Conservation (phyloP, 805 yeast genomes). For the Lachancea dasiensis region DNA sequence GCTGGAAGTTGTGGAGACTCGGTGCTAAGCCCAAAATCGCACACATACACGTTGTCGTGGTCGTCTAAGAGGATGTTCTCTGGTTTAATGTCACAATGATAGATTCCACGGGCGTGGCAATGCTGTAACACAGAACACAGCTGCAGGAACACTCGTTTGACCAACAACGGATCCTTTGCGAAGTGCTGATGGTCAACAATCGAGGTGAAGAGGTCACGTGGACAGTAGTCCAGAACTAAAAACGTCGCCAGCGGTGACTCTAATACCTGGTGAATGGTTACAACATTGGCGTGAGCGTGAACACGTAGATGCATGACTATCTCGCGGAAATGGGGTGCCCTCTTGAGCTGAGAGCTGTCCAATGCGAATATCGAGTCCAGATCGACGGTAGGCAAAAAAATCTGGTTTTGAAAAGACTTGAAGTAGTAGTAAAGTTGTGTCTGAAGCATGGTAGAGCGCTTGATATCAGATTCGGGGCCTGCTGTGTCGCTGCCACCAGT, state of each 20-base stretch:
- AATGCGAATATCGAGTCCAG: constrained; percentile 26
- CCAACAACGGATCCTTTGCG: constrained; percentile 42
- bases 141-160: constrained; percentile 62
- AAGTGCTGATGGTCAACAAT: constrained; percentile 73
- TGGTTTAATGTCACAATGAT: constrained; percentile 93
- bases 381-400: constrained; percentile 24
- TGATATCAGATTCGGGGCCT: constrained; percentile 20
- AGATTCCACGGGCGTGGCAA: constrained; percentile 78
- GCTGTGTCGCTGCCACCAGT: constrained; percentile 8
- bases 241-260: constrained; percentile 53
- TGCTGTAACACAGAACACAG: constrained; percentile 75
- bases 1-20: constrained; percentile 50
- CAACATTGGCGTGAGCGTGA: constrained; percentile 72
- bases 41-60: constrained; percentile 49
- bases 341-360: constrained; percentile 32
- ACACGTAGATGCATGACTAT: constrained; percentile 67
- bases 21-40: constrained; percentile 90
- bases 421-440: constrained; percentile 26
- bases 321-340: constrained; percentile 47
- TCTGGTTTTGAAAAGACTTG: constrained; percentile 18
- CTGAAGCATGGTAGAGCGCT: constrained; percentile 23
- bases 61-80: constrained; percentile 78
- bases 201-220: constrained; percentile 80
- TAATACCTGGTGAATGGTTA: constrained; percentile 67
- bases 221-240: constrained; percentile 79